These are phyloP conservation scores for Naematelia aurantialba DNA, from an alignment of 768 basidiomycete species.

Conservation along the genomic window DNA sequence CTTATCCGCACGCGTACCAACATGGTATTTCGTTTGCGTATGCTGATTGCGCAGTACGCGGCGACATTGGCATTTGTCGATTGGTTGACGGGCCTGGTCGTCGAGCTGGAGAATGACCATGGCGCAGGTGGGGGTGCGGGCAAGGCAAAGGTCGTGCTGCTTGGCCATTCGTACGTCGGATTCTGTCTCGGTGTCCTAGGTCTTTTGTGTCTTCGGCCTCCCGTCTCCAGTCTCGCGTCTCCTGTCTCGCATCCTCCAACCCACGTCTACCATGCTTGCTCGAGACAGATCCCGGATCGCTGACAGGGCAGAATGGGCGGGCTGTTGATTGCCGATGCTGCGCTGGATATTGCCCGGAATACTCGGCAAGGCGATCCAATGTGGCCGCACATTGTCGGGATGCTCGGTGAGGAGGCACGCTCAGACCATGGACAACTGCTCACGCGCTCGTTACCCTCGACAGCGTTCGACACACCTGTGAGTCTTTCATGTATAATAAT, in stretches of 20 bases:
- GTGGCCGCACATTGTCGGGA: slow-evolving; percentile 82
- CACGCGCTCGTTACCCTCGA: too few species aligned
- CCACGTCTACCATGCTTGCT: not conserved
- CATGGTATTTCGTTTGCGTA: not conserved
- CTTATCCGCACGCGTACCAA: too few species aligned
- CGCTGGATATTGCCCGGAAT: slow-evolving; percentile 68
- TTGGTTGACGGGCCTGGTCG: slow-evolving; percentile 84
- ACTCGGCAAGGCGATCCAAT: slow-evolving; percentile 65
- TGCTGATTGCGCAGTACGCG: slow-evolving; percentile 57
- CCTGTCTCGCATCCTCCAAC: not conserved
- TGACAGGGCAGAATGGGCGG: slow-evolving; percentile 75
- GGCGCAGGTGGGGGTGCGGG: slow-evolving; percentile 60
- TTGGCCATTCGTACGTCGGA: slow-evolving; percentile 65
- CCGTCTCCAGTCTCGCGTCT: not conserved
- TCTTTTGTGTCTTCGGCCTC: not conserved
- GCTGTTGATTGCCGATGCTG: slow-evolving; percentile 76
- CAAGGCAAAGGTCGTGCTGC: slow-evolving; percentile 71
- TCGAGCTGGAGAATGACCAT: slow-evolving; percentile 74
- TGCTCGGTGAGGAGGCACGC: slow-evolving; percentile 36
- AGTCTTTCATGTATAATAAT: slow-evolving; percentile 38
- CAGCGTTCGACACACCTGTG: slow-evolving; percentile 90
- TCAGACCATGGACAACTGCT: too few species aligned
- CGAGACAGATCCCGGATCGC: too few species aligned
- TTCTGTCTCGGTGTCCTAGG: too few species aligned
- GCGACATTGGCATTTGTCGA: slow-evolving; percentile 83